A percentile compares a stretch with the other conserved stretches of the same genome.
Evolutionary conservation across 2,329 filamentous ascomycete genomes (phyloP).

Genomic region (Endocalyx cinctus): DNA sequence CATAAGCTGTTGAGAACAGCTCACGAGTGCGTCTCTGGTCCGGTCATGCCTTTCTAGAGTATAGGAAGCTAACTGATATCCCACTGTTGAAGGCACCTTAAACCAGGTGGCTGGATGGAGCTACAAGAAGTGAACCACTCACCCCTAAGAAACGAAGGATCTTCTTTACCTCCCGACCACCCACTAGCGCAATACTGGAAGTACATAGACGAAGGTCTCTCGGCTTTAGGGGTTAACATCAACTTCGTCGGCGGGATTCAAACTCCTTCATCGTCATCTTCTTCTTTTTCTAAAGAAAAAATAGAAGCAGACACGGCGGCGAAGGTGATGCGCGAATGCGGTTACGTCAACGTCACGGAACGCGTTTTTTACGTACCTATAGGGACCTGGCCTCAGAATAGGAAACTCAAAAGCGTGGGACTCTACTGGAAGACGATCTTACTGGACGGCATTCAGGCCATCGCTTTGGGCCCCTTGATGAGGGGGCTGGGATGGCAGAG

Average conservation of each 20-base stretch:
- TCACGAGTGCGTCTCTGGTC: slow-evolving; percentile 42
- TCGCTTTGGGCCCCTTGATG: slow-evolving; percentile 48
- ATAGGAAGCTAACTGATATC: slow-evolving; percentile 4
- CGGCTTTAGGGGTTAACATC: slow-evolving; percentile 41
- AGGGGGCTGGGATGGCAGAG: slow-evolving; percentile 43
- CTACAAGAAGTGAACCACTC: slow-evolving; percentile 50
- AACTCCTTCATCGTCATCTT: too few relatives aligned
- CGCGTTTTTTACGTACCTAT: slow-evolving; percentile 48
- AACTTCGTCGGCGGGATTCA: slow-evolving; percentile 36
- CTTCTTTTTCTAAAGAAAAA: too few relatives aligned
- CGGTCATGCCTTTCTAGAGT: neutral
- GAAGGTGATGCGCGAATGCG: slow-evolving; percentile 43
- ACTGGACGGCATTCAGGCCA: slow-evolving; percentile 45
- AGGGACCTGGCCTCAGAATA: slow-evolving; percentile 50
- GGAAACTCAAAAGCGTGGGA: slow-evolving; percentile 46
- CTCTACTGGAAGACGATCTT: slow-evolving; percentile 48
- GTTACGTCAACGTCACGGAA: slow-evolving; percentile 48
- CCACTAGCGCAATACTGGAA: slow-evolving; percentile 43
- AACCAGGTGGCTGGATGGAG: slow-evolving; percentile 52
- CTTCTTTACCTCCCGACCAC: slow-evolving; percentile 32
- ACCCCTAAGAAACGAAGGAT: slow-evolving; percentile 41
- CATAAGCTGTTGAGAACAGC: slow-evolving; percentile 40
- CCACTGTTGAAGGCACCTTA: slow-evolving; percentile 37
- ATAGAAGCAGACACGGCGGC: too few relatives aligned
- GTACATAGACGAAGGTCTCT: slow-evolving; percentile 39